phyloP scores from a whole-genome alignment of 176 grass and related monocot species.

The Aegilops bicornis region DNA sequence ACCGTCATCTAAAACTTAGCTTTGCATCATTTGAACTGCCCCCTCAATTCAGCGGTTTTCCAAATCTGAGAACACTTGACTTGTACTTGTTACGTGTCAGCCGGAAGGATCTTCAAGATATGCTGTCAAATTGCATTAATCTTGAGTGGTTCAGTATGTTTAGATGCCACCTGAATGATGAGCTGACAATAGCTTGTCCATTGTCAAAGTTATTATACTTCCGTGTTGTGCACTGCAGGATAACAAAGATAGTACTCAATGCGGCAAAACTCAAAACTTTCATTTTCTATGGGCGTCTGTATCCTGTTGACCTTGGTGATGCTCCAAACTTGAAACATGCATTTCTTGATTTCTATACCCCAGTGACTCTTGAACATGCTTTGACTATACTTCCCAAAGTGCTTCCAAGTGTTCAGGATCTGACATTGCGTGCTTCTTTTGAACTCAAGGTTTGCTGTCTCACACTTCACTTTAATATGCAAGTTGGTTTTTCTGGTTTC shows the following conservation, averaged over 20 bases:
- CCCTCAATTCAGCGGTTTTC: not conserved
- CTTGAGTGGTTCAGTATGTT: constrained; percentile 15
- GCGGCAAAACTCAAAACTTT: not conserved
- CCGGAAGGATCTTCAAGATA: not conserved
- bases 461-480: no score
- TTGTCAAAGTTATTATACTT: constrained; percentile 5
- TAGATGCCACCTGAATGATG: constrained; percentile 2
- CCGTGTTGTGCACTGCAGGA: not conserved
- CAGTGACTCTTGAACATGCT: not conserved
- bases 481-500: not conserved
- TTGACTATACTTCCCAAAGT: not conserved
- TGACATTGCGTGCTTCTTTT: not conserved
- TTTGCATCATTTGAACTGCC: not conserved
- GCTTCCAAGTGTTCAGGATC: constrained; percentile 12
- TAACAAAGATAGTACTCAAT: constrained; percentile 4
- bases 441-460: not conserved
- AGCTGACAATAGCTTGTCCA: not conserved
- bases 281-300: not conserved
- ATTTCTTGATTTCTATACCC: not conserved
- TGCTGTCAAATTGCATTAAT: constrained; percentile 1
- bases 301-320: not conserved
- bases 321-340: not conserved
- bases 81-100: not conserved
- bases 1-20: not conserved
- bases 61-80: not conserved